These are phyloP conservation scores for Phytophthora constricta DNA, from an alignment of 352 stramenopile species.

Conservation along the genomic window DNA sequence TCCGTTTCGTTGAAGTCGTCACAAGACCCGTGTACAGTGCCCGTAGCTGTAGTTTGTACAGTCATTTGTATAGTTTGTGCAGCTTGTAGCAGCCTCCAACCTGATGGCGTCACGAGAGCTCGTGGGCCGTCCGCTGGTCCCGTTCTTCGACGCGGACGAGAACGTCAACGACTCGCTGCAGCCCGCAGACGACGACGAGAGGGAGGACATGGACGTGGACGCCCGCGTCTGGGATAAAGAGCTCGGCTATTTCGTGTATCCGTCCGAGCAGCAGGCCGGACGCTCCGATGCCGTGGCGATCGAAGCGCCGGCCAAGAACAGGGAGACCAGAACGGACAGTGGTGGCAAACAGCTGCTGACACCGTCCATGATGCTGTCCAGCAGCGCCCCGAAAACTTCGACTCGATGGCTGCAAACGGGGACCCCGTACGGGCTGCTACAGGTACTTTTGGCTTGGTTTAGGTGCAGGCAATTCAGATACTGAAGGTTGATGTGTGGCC, in stretches of 20 bases:
- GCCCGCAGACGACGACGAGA: slow-evolving; percentile 42
- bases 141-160: slow-evolving; percentile 77
- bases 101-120: slow-evolving; percentile 49
- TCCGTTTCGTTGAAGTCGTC: neutral
- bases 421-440: slow-evolving; percentile 12
- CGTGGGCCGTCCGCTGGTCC: slow-evolving; percentile 73
- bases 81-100: no score
- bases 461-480: slow-evolving; percentile 1
- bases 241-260: slow-evolving; percentile 87
- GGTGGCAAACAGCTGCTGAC: slow-evolving; percentile 62
- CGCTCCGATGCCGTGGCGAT: slow-evolving; percentile 19
- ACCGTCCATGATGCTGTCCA: slow-evolving; percentile 81
- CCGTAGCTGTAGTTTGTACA: neutral
- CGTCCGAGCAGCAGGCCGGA: slow-evolving; percentile 42
- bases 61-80: slow-evolving; percentile 29
- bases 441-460: slow-evolving; percentile 33
- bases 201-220: slow-evolving; percentile 76
- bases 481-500: slow-evolving; percentile 26
- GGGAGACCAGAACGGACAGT: slow-evolving; percentile 30
- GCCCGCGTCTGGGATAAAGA: slow-evolving; percentile 86
- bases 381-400: slow-evolving; percentile 51
- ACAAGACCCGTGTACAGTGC: slow-evolving; percentile 21
- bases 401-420: slow-evolving; percentile 29
- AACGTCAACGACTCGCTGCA: slow-evolving; percentile 76
- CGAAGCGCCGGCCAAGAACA: slow-evolving; percentile 13